phyloP scores from a whole-genome alignment of 2,329 filamentous ascomycete species.

The Piedraia hortae region DNA sequence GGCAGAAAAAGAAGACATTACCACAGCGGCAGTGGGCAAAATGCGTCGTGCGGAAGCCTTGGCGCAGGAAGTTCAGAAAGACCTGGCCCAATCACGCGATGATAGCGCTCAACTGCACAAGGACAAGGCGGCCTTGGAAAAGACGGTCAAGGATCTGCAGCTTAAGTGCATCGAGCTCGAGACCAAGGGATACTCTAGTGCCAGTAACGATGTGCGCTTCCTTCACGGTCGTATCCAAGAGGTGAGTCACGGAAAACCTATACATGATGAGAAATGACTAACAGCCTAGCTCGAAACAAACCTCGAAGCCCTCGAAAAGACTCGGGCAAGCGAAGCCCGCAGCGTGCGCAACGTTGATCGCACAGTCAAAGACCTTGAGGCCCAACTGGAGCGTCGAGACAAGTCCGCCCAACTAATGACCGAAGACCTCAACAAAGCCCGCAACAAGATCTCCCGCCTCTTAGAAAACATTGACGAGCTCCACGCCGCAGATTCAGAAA shows the following conservation, averaged over 20 bases:
- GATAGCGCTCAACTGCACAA: conserved; percentile 56
- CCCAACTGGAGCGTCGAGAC: conserved; percentile 77
- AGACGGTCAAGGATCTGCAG: conserved; percentile 70
- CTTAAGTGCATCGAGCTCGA: conserved; percentile 76
- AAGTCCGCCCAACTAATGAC: conserved; percentile 54
- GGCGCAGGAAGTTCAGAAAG: conserved; percentile 70
- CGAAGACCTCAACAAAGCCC: conserved; percentile 60
- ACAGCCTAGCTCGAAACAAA: conserved; percentile 19
- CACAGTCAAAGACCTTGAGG: conserved; percentile 73
- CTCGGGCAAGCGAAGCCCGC: conserved; percentile 52
- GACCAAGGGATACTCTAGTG: conserved; percentile 86
- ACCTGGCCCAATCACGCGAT: conserved; percentile 67
- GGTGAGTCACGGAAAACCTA: conserved; percentile 25
- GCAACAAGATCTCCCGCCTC: conserved; percentile 75
- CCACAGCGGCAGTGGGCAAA: conserved; percentile 75
- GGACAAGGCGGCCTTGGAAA: conserved; percentile 73
- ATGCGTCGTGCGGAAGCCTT: conserved; percentile 85
- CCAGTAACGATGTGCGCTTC: conserved; percentile 86
- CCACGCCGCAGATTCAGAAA: conserved; percentile 58
- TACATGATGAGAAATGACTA: conserved; percentile 8
- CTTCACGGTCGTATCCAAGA: conserved; percentile 84
- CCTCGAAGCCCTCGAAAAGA: conserved; percentile 69
- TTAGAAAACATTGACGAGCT: conserved; percentile 82
- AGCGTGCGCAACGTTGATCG: conserved; percentile 82
- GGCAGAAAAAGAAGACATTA: conserved; percentile 81